Evolutionary conservation across 805 yeast genomes (phyloP), one percentile per base, ranked within the genome.

Genomic region (Ogataea paradorogensis): DNA sequence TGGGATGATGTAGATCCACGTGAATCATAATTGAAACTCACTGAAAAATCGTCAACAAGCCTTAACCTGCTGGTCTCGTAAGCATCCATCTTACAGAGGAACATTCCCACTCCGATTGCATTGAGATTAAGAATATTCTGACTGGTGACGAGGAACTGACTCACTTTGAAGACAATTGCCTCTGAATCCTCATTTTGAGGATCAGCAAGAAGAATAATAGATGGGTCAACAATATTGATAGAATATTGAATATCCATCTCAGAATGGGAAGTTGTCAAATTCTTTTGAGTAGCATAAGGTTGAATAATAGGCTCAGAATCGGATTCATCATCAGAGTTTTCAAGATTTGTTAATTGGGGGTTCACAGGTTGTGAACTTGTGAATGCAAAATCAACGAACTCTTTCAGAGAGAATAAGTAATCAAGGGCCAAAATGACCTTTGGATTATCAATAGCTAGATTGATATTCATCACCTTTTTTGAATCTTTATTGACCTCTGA

Each of bases 121-220:
- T 85, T 78, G 5, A 89, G 56, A 0, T 91, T 74, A 0, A 74
- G 62, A 3, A 82, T 76, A 41, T 79, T 76, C 53, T 84, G 89
- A 43, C 83, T 78, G 0, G 91, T 74, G 3, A 86, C 56, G 31
- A 82, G 64, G 3, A 89, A 62, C 54, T 90, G 96, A 43, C 84
- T 95, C 10, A 89, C 78, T 53, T 86, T 85, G 66, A 93, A 83
- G 2, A 91, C 96, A 45, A 91, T 74, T 0, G 98, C 98, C 52
- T 90, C 95, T 0, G 95, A 78, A 45, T 80, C 72, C 2, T 62
- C 57, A 7, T 71, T 67, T 1, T 82, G 71, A 0, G 96, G 86
- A 57, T 91, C 85, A 0, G 96, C 95, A 30, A 93, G 63, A 22
- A 93, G 63, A 14, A 87, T 78, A 14, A 91, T 69, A 0, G 95